Evolutionary conservation across 176 grass and related monocot species (phyloP), one percentile per base, ranked within the genome.

Genomic region (Hordeum vulgare): DNA sequence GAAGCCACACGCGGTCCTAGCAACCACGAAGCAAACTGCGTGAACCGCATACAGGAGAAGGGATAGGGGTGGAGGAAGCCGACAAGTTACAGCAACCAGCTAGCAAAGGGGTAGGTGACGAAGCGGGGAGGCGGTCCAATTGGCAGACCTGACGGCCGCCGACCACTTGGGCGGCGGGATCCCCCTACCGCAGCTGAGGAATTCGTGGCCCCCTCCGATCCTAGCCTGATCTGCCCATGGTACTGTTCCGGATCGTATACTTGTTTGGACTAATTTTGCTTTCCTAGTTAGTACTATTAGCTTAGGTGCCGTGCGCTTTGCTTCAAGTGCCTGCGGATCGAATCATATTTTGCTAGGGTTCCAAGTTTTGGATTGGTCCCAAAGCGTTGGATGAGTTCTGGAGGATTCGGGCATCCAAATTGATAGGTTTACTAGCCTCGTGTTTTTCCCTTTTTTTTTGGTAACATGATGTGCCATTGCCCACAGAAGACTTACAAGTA

Each of bases 241-340:
- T 88, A 86, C 75, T 89, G 75, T 86, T 90, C 61, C 72, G 82
- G 88, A 89, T 89, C 88, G 41, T 85, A 62, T 81, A 66, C 84
- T 84, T 79, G 74, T 74, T 66, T 61, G 47, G 47, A 51, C 47
- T 51, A 83, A 21, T 44, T 70, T 65, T 25, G 33, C 73, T 74
- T 74, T 74, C 73, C 74, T 47, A 77, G 75, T 73, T 83, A 33
- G 37, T 39, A 45, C 74, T 79, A n/a, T n/a, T n/a, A 24, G 74
- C 79, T 78, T 86, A 78, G 71, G 36, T 85, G 61, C 61, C 39
- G 70, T 26, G 62, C 24, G 78, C 65, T 82, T 69, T 56, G 20
- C 40, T 71, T 53, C 21, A 73, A 39, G 41, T 69, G 6, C 61
- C 51, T 39, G 72, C 53, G 71, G 62, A 85, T 85, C 71, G 62